Conservation (phyloP, 352 stramenopile genomes). For the Lagenidium giganteum region DNA sequence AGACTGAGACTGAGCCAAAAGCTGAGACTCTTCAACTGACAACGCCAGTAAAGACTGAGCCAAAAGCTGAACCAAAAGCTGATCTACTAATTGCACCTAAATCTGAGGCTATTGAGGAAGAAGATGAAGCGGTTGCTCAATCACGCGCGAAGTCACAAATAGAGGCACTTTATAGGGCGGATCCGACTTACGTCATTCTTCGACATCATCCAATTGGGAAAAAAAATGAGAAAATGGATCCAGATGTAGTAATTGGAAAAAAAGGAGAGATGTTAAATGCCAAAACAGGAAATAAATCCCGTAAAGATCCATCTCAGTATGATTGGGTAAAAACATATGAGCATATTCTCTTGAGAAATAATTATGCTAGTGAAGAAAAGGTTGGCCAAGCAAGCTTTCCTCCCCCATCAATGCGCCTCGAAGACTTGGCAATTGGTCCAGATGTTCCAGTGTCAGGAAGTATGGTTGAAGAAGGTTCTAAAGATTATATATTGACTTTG, state of each 20-base stretch:
- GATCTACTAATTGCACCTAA: constrained; percentile 1
- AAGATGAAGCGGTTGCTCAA: constrained; percentile 1
- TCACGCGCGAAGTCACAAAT: not conserved
- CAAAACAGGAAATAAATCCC: not conserved
- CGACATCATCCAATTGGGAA: not conserved
- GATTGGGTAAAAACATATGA: too few species aligned
- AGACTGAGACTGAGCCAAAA: too few species aligned
- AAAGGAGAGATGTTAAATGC: constrained; percentile 1
- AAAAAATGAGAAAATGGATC: not conserved
- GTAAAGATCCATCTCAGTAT: not conserved
- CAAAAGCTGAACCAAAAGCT: constrained; percentile 1
- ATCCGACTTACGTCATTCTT: not conserved
- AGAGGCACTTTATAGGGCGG: not conserved
- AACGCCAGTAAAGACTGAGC: too few species aligned
- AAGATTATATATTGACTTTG: too few species aligned
- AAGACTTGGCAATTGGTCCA: too few species aligned
- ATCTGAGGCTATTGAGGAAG: constrained; percentile 2
- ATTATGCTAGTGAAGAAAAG: too few species aligned
- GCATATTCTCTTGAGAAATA: too few species aligned
- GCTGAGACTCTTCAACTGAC: too few species aligned
- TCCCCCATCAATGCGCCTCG: too few species aligned
- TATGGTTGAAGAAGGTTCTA: too few species aligned
- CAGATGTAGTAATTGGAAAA: not conserved
- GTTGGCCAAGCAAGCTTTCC: too few species aligned
- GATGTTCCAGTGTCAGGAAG: too few species aligned